A percentile compares a stretch with the other conserved stretches of the same genome.
Evolutionary conservation across 345 rosid genomes (phyloP).

Genomic region (Tarenaya hassleriana): DNA sequence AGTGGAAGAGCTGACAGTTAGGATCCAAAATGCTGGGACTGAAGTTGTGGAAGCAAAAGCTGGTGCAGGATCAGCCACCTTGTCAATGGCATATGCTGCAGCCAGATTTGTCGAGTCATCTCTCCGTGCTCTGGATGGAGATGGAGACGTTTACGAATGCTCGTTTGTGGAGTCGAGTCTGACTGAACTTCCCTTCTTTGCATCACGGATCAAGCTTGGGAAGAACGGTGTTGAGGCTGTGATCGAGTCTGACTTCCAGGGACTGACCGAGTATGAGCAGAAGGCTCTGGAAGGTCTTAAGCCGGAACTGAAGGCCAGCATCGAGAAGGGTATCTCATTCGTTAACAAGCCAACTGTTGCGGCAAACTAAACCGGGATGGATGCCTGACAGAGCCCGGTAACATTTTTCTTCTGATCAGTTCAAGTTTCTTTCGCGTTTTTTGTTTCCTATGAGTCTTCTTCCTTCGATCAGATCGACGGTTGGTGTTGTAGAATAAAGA

Average conservation of each 20-base stretch:
- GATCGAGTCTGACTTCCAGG: conserved; percentile 61
- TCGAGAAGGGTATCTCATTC: conserved; percentile 75
- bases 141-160: conserved; percentile 81
- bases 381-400: conserved; percentile 18
- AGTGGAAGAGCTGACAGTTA: conserved; percentile 58
- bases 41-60: conserved; percentile 98
- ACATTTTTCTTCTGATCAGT: conserved; percentile 23
- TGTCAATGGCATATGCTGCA: conserved; percentile 96
- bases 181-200: conserved; percentile 82
- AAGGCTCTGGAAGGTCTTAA: conserved; percentile 76
- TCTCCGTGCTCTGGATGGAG: conserved; percentile 90
- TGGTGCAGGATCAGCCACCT: conserved; percentile 93
- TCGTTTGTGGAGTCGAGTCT: conserved; percentile 64
- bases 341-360: conserved; percentile 72
- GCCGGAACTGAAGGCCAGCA: conserved; percentile 76
- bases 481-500: conserved; percentile 28
- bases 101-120: conserved; percentile 97
- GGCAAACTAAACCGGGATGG: conserved; percentile 28
- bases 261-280: conserved; percentile 70
- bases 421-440: conserved; percentile 27
- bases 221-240: conserved; percentile 76
- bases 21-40: conserved; percentile 92
- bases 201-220: conserved; percentile 82
- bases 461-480: conserved; percentile 15
- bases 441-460: not conserved